Conservation (phyloP, 352 stramenopile genomes). For the Phytophthora fragariae region DNA sequence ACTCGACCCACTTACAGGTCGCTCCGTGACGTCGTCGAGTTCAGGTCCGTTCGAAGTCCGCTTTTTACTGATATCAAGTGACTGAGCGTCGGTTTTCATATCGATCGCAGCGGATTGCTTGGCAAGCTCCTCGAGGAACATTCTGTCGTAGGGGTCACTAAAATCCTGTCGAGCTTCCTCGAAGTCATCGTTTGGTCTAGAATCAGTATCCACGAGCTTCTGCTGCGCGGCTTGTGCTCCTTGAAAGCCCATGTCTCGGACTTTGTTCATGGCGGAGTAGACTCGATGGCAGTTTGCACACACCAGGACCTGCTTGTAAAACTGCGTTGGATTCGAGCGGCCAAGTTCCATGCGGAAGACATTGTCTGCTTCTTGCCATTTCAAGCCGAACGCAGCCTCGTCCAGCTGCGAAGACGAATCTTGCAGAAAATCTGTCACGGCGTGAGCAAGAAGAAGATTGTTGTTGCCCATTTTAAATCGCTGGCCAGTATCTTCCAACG, state of each 20-base stretch:
- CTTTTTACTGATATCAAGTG: neutral
- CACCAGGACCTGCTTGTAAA: slow-evolving; percentile 83
- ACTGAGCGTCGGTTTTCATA: neutral
- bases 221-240: neutral
- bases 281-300: slow-evolving; percentile 80
- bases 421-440: slow-evolving; percentile 63
- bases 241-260: slow-evolving; percentile 63
- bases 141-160: slow-evolving; percentile 48
- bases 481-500: slow-evolving; percentile 52
- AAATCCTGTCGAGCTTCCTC: neutral
- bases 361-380: slow-evolving; percentile 77
- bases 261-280: slow-evolving; percentile 64
- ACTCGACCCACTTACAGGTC: slow-evolving; percentile 20
- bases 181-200: neutral
- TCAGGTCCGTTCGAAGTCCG: slow-evolving; percentile 19
- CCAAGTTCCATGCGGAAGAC: slow-evolving; percentile 70
- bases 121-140: slow-evolving; percentile 75
- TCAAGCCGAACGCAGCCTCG: slow-evolving; percentile 32
- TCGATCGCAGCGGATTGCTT: slow-evolving; percentile 50
- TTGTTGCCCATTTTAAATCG: slow-evolving; percentile 83
- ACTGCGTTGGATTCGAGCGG: slow-evolving; percentile 66
- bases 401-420: slow-evolving; percentile 21
- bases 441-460: slow-evolving; percentile 69
- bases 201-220: neutral
- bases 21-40: slow-evolving; percentile 21